Evolutionary conservation across 2,329 filamentous ascomycete genomes (phyloP), one percentile per base, ranked within the genome.

Genomic region (Trichoderma oligosporum): DNA sequence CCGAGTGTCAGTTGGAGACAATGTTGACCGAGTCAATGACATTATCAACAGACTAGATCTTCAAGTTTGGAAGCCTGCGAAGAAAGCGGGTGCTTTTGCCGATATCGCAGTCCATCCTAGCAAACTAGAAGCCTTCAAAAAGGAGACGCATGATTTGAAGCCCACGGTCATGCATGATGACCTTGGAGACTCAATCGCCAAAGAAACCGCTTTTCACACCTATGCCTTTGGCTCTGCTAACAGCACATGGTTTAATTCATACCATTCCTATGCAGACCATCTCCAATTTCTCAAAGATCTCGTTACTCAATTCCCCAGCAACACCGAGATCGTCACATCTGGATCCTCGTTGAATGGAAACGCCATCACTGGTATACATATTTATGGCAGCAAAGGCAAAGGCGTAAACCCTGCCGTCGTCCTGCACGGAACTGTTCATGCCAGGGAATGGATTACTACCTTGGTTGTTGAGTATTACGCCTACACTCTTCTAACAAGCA

Each of bases 331-430:
- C n/a, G 73, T 83, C 33, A 73, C 70, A 6, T 70, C 76, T 2
- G 82, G 82, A 3, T 73, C 66, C 24, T 80, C 79, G 0, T 67
- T 72, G 31, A 67, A 79, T 51, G 78, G 77, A 2, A 73, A 77
- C 36, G 61, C 70, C 56, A 90, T 93, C 54, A 79, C 82, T 9
- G 89, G 85, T 0, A 71, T 84, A 39, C 81, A 83, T 60, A 71
- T 84, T 53, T 84, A 74, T 68, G 82, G 81, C 2, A 71, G 65
- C 49, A 65, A 65, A 1, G 74, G 74, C 1, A 73, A 71, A 49
- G 75, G 76, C 27, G 68, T 63, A 25, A 80, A 79, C 60, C 79
- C 80, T 1, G 82, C 79, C 16, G 68, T 83, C 41, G 73, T 84
- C 41, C 77, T 80, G 64, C 82, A 85, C 65, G 78, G 77, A 11